These are phyloP conservation scores for Penicillium sp. DNA, from an alignment of 2,329 filamentous ascomycete genomes.

Conservation along the genomic window DNA sequence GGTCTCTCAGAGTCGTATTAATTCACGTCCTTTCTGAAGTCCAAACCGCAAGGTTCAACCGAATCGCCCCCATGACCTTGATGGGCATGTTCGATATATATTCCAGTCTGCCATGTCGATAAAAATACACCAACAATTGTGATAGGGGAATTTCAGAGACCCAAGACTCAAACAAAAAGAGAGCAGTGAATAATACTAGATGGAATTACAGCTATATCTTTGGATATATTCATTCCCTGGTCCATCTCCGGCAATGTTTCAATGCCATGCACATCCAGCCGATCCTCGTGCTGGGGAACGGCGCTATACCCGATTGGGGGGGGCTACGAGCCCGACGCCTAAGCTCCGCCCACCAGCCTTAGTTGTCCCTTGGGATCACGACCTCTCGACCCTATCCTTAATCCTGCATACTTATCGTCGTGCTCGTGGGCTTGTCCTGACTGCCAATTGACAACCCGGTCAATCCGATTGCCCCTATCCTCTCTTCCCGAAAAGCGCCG, in stretches of 20 bases:
- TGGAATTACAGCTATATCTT: neutral
- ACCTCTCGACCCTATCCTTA: conserved; percentile 26
- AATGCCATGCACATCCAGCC: conserved; percentile 9
- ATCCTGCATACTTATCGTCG: conserved; percentile 15
- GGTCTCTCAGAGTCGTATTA: too few relatives aligned
- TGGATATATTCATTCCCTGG: neutral
- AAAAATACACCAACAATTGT: neutral
- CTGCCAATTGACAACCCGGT: conserved; percentile 13
- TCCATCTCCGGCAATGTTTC: neutral
- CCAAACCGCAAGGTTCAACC: too few relatives aligned
- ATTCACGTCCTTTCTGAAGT: neutral
- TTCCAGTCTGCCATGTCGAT: neutral
- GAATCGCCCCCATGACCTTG: neutral
- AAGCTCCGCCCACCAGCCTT: conserved; percentile 24
- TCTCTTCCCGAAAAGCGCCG: conserved; percentile 16
- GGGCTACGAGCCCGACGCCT: conserved; percentile 21
- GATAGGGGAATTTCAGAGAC: neutral
- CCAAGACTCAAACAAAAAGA: neutral
- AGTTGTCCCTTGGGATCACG: conserved; percentile 24
- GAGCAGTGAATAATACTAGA: neutral
- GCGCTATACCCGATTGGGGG: conserved; percentile 33
- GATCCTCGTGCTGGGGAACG: conserved; percentile 22
- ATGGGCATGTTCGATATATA: neutral
- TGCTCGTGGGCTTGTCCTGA: conserved; percentile 1
- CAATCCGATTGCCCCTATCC: conserved; percentile 17